Conservation (phyloP, 2,329 filamentous ascomycete species). For the Exophiala dermatitidis region DNA sequence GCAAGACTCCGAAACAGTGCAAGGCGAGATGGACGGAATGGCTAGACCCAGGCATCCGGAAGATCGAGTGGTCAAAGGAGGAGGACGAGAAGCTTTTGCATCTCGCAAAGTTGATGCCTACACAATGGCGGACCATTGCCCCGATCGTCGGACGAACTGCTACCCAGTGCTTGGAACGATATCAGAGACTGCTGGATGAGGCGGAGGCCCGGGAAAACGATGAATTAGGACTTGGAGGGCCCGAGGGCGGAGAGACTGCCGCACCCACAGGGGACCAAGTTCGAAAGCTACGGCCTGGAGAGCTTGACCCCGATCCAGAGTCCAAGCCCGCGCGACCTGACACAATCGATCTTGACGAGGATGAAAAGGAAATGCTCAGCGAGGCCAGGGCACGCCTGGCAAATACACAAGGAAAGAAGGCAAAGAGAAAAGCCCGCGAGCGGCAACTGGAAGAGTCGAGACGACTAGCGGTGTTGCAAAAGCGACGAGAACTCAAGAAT, state of each 20-base stretch:
- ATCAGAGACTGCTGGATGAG: slow-evolving; percentile 93
- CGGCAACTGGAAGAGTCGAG: slow-evolving; percentile 91
- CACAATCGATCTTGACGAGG: slow-evolving; percentile 95
- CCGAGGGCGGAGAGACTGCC: slow-evolving; percentile 75
- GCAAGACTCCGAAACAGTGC: slow-evolving; percentile 98
- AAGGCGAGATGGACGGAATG: slow-evolving; percentile 98
- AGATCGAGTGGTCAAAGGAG: slow-evolving; percentile 98
- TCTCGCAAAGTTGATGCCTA: slow-evolving; percentile 96
- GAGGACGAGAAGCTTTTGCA: slow-evolving; percentile 97
- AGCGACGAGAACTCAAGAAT: slow-evolving; percentile 91
- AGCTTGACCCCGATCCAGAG: slow-evolving; percentile 95
- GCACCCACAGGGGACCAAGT: slow-evolving; percentile 92
- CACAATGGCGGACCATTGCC: slow-evolving; percentile 97
- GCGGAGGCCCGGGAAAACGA: slow-evolving; percentile 81
- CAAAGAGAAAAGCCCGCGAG: slow-evolving; percentile 93
- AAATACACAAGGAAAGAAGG: slow-evolving; percentile 98
- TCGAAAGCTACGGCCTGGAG: slow-evolving; percentile 73
- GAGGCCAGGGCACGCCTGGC: slow-evolving; percentile 92
- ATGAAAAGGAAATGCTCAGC: slow-evolving; percentile 99
- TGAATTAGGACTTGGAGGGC: slow-evolving; percentile 73
- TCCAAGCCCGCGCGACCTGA: slow-evolving; percentile 92
- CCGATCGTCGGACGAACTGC: slow-evolving; percentile 93
- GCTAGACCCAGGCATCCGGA: slow-evolving; percentile 95
- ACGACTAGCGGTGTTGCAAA: slow-evolving; percentile 81
- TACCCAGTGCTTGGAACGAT: slow-evolving; percentile 93